Base-by-base conservation (phyloP, 2,329 filamentous ascomycete genomes). In the Talaromyces albobiverticillius region DNA sequence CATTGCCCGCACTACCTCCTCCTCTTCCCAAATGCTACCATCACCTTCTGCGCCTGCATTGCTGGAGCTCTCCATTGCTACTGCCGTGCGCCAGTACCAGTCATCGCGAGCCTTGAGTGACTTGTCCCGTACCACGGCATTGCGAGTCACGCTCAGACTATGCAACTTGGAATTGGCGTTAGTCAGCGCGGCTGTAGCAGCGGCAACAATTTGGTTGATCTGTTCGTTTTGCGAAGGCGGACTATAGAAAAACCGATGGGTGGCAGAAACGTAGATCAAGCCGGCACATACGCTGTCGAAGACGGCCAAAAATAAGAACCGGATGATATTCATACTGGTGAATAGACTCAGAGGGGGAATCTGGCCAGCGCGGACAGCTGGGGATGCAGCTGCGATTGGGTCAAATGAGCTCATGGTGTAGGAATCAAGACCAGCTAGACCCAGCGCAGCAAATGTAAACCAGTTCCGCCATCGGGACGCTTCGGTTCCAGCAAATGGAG, bases 81-180 rank as follows among this genome's bases (percentile, higher is more conserved):
- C 70, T 31, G 75, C 71, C 11, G 68, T 64, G 51, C 65, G 68
- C 93, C 93, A 97, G 72, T 96, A 96, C 14, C 78, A 80, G 61
- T 86, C 82, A 47, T 82, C 81, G 55, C 81, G 80, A 2, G 72
- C 77, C 56, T 91, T 83, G 69, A 96, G 74, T 41, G 81, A 81
- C 58, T 83, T 79, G 71, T 96, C 89, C 53, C 92, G 77, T 54
- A 87, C 78, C 14, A 89, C 81, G 2, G 90, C 89, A 74, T 96
- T 96, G 67, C 87, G 83, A 43, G 95, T 75, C 54, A 95, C 84
- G 7, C 84, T 88, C 34, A 89, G 74, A 0, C 88, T 89, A 61
- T 82, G 85, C 57, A 95, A 69, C 68, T 87, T 90, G 52, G 82
- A 80, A 67, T 85, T 81, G 11, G 82, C 78, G 4, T 73, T 72